phyloP scores from a whole-genome alignment of 2,329 filamentous ascomycete genomes.

The Clonostachys sp. region DNA sequence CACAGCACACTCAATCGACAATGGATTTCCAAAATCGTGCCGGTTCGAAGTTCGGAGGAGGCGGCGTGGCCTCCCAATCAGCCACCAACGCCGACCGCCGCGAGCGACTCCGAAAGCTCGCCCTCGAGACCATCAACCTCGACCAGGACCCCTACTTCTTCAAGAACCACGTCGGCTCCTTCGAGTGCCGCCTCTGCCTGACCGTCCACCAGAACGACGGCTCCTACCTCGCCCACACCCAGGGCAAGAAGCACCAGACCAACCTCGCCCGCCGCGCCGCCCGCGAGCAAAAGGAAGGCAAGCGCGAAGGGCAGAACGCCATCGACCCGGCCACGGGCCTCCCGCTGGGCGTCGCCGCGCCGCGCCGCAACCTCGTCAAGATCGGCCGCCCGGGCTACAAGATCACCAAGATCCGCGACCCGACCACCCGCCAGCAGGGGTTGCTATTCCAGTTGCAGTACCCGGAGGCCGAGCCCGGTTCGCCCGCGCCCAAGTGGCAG shows the following conservation, averaged over 20 bases:
- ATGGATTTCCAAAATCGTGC: slow-evolving; percentile 87
- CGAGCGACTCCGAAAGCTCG: slow-evolving; percentile 95
- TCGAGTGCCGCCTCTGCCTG: slow-evolving; percentile 93
- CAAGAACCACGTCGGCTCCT: slow-evolving; percentile 98
- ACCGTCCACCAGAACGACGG: slow-evolving; percentile 99
- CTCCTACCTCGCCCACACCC: slow-evolving; percentile 96
- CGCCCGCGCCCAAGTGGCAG: slow-evolving; percentile 71
- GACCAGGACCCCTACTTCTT: slow-evolving; percentile 99
- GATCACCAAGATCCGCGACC: slow-evolving; percentile 93
- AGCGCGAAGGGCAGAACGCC: slow-evolving; percentile 37
- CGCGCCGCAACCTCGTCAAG: slow-evolving; percentile 84
- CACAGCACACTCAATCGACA: not conserved
- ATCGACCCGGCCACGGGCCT: slow-evolving; percentile 65
- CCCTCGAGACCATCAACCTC: slow-evolving; percentile 96
- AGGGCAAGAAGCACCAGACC: slow-evolving; percentile 98
- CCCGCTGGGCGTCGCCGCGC: slow-evolving; percentile 69
- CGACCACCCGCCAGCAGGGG: slow-evolving; percentile 81
- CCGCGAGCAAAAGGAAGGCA: slow-evolving; percentile 89
- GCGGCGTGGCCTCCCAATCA: slow-evolving; percentile 89
- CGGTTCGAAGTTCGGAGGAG: slow-evolving; percentile 96
- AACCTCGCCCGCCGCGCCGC: slow-evolving; percentile 94
- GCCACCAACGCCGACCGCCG: slow-evolving; percentile 95
- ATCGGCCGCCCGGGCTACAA: slow-evolving; percentile 96
- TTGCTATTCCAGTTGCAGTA: slow-evolving; percentile 96
- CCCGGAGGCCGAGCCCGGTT: slow-evolving; percentile 76